A percentile compares a stretch with the other conserved stretches of the same genome.
phyloP scores from a whole-genome alignment of 2,329 filamentous ascomycete genomes.

The Pseudogymnoascus sp. region DNA sequence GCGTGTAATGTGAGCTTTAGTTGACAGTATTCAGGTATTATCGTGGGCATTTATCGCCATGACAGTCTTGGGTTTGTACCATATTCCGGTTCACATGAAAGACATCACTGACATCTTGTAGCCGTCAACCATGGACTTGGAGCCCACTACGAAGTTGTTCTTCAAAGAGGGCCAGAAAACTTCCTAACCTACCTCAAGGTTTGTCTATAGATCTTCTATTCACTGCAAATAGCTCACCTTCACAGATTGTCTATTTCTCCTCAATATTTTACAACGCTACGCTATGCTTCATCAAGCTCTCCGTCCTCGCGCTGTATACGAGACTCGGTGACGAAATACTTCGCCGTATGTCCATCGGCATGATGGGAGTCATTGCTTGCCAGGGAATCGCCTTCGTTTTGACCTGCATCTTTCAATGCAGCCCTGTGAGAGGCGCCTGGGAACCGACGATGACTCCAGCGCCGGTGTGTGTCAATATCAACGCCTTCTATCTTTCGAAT shows the following conservation, averaged over 20 bases:
- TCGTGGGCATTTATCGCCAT: slow-evolving; percentile 9
- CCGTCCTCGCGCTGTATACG: slow-evolving; percentile 37
- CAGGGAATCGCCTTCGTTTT: slow-evolving; percentile 35
- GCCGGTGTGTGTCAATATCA: slow-evolving; percentile 34
- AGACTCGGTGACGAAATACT: slow-evolving; percentile 33
- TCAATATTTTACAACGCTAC: slow-evolving; percentile 10
- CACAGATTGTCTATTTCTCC: slow-evolving; percentile 7
- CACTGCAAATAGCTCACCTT: background rate
- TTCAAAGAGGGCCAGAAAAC: background rate
- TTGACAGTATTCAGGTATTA: slow-evolving; percentile 3
- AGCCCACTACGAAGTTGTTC: background rate
- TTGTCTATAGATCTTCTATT: background rate
- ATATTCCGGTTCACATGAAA: background rate
- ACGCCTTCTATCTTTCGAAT: slow-evolving; percentile 39
- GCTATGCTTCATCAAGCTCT: slow-evolving; percentile 36
- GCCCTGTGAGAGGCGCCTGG: slow-evolving; percentile 33
- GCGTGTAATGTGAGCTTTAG: background rate
- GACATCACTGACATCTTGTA: background rate
- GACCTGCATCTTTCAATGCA: slow-evolving; percentile 36
- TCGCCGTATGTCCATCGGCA: slow-evolving; percentile 29
- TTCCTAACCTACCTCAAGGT: background rate
- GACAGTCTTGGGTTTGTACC: slow-evolving; percentile 3
- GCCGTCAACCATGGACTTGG: slow-evolving; percentile 8
- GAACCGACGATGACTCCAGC: slow-evolving; percentile 22
- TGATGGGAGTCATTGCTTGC: slow-evolving; percentile 33